phyloP scores from a whole-genome alignment of 169 alveolate genomes.

The Eimeria nieschulzi region DNA sequence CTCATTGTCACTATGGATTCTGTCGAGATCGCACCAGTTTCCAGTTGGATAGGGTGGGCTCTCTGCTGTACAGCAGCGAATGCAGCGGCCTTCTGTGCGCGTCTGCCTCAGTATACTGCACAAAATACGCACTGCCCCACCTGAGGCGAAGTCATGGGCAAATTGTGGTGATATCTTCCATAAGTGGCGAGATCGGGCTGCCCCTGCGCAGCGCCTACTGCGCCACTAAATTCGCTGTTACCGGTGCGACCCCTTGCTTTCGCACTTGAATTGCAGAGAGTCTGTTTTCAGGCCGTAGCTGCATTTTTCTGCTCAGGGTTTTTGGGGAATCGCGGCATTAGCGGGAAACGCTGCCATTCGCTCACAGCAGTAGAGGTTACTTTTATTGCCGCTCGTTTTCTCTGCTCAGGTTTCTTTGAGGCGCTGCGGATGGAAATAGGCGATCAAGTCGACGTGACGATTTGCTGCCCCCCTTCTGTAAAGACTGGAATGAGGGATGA shows the following conservation, averaged over 20 bases:
- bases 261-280: too few relatives aligned
- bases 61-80: neutral
- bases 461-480: conserved; percentile 9
- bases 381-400: neutral
- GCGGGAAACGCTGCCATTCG: too few relatives aligned
- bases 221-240: neutral
- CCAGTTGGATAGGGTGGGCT: too few relatives aligned
- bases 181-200: neutral
- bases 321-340: too few relatives aligned
- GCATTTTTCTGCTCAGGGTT: neutral
- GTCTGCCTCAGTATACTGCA: neutral
- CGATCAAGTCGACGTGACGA: neutral
- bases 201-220: conserved; percentile 27
- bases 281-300: neutral
- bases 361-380: neutral
- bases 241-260: neutral
- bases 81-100: neutral
- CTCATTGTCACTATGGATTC: too few relatives aligned
- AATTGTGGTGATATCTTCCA: neutral
- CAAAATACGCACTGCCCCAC: conserved; percentile 16
- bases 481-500: neutral
- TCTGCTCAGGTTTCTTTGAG: neutral
- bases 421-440: neutral
- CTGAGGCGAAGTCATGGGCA: neutral
- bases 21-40: too few relatives aligned